phyloP scores from a whole-genome alignment of 257 asterid species.

The Nicotiana obtusifolia region DNA sequence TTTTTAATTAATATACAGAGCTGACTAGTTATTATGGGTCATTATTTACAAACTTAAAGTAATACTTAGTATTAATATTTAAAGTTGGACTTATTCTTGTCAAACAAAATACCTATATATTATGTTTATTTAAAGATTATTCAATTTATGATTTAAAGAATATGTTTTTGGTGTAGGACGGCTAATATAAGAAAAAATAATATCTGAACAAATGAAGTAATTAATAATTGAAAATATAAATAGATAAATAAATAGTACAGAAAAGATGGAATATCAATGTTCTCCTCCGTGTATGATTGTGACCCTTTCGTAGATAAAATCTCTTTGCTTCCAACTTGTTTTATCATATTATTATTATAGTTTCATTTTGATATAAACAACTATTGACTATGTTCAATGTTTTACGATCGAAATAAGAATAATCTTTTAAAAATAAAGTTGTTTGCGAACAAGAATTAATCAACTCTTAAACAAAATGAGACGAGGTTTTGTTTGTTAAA shows the following conservation, averaged over 20 bases:
- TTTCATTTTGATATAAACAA: neutral
- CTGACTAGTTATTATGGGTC: neutral
- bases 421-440: neutral
- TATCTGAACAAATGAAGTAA: neutral
- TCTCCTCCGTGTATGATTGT: neutral
- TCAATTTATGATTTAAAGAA: neutral
- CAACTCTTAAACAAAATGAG: neutral
- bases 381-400: neutral
- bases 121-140: neutral
- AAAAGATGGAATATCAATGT: neutral
- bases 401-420: neutral
- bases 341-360: neutral
- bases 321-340: neutral
- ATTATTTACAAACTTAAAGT: neutral
- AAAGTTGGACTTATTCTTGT: neutral
- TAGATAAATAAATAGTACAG: neutral
- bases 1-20: neutral
- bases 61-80: neutral
- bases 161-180: neutral
- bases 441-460: neutral
- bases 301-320: neutral
- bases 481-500: neutral
- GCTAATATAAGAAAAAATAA: neutral
- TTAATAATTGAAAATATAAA: neutral
- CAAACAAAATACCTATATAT: neutral